Conservation (phyloP, 75 land plant species). For the Adiantum capillusveneris region DNA sequence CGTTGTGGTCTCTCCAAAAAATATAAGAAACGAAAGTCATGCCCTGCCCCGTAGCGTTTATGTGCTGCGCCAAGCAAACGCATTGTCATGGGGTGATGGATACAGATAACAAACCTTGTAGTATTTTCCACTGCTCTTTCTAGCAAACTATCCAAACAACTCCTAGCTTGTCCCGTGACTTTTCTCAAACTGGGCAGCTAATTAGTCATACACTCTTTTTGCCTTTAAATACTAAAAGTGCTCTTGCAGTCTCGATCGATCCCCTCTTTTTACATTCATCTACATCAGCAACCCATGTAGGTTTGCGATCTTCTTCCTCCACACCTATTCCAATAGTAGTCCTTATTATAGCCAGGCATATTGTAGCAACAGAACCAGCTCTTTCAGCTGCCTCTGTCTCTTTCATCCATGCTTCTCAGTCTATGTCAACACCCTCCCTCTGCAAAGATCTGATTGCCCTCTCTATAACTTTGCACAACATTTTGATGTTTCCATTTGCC, state of each 20-base stretch:
- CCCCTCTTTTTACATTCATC: slow-evolving; percentile 94
- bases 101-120: too few species aligned
- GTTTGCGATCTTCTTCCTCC: slow-evolving; percentile 90
- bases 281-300: slow-evolving; percentile 98
- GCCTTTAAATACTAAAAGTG: slow-evolving; percentile 77
- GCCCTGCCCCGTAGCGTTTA: too few species aligned
- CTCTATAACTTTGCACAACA: too few species aligned
- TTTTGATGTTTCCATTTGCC: too few species aligned
- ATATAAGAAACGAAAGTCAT: too few species aligned
- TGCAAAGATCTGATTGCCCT: slow-evolving; percentile 66
- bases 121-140: slow-evolving; percentile 76
- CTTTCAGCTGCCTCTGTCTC: slow-evolving; percentile 96
- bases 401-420: slow-evolving; percentile 93
- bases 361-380: slow-evolving; percentile 80
- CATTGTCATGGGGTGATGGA: too few species aligned
- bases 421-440: slow-evolving; percentile 67
- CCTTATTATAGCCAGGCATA: slow-evolving; percentile 71
- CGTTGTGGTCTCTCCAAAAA: too few species aligned
- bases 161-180: slow-evolving; percentile 40
- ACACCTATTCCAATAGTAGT: slow-evolving; percentile 81
- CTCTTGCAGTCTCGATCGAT: slow-evolving; percentile 90
- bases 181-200: slow-evolving; percentile 67
- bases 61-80: too few species aligned
- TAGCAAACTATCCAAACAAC: slow-evolving; percentile 75
- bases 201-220: slow-evolving; percentile 95